Evolutionary conservation across 75 land plant species (phyloP), one percentile per base, ranked within the genome.

Genomic region (Azolla pinnata): DNA sequence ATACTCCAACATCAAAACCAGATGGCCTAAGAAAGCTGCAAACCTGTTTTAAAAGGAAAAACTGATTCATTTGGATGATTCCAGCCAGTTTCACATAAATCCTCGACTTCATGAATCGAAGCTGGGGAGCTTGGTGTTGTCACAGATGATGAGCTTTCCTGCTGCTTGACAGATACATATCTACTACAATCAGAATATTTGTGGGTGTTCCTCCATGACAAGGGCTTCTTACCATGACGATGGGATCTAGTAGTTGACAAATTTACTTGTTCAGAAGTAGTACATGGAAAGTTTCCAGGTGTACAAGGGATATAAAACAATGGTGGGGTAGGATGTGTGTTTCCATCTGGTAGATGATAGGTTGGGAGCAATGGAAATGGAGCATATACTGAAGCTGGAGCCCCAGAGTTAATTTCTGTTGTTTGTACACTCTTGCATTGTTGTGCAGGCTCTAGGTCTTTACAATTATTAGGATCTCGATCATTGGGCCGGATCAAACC

Each of bases 41-140:
- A n/a, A n/a, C n/a, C n/a, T n/a, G n/a, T n/a, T n/a, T n/a, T n/a
- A n/a, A n/a, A n/a, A n/a, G n/a, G n/a, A n/a, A n/a, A n/a, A n/a
- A n/a, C n/a, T n/a, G n/a, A n/a, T 4, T 46, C 49, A 46, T 46
- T 46, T 2, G 17, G 4, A 46, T 46, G 49, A 14, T 46, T 17
- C 49, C 49, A 46, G 4, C 49, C 49, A 46, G 49, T 46, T 46
- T 46, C 49, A 46, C 49, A 46, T 2, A 46, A 18, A 17, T 46
- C 49, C 10, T 46, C 49, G 21, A 46, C 14, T 23, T 46, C 49
- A 46, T 46, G 49, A 18, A 46, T 46, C 21, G 49, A 46, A 46
- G 49, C 49, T 46, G 49, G 49, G n/a, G 49, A 4, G 14, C 49
- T 46, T 18, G 49, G 49, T 18, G 49, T 46, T 2, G 49, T 46